These are phyloP conservation scores for Paramecium octaurelia DNA, from an alignment of 73 alveolate species.

Conservation along the genomic window DNA sequence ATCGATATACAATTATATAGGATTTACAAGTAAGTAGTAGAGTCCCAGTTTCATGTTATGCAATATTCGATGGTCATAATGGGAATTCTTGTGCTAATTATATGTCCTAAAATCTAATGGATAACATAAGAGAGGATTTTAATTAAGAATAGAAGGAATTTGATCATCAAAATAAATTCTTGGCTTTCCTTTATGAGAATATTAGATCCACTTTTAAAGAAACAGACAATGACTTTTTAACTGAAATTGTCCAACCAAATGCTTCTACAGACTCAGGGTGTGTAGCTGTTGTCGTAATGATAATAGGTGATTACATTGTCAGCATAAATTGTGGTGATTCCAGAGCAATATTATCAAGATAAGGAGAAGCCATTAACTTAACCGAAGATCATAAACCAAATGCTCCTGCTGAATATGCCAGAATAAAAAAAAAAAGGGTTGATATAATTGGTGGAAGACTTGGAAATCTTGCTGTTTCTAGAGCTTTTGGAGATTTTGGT, in stretches of 20 bases:
- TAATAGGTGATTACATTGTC: conserved; percentile 74
- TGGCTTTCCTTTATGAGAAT: not conserved
- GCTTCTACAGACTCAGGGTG: conserved; percentile 63
- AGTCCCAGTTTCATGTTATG: conserved; percentile 71
- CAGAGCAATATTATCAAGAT: conserved; percentile 78
- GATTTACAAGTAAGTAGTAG: conserved; percentile 53
- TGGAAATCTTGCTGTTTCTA: conserved; percentile 84
- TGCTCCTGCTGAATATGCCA: conserved; percentile 74
- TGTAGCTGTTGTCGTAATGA: conserved; percentile 69
- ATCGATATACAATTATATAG: conserved; percentile 32
- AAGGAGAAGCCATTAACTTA: conserved; percentile 67
- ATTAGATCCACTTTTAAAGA: conserved; percentile 15
- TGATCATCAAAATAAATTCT: not conserved
- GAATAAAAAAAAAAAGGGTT: conserved; percentile 90
- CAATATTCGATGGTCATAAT: conserved; percentile 85
- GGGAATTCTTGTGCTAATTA: conserved; percentile 74
- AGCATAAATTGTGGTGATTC: conserved; percentile 96
- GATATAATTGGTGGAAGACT: conserved; percentile 82
- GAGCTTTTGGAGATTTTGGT: conserved; percentile 95
- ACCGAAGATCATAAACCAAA: conserved; percentile 84
- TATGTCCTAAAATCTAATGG: conserved; percentile 63
- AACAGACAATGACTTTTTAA: conserved; percentile 19
- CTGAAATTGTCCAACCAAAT: conserved; percentile 25
- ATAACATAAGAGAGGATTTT: conserved; percentile 54
- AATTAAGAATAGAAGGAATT: conserved; percentile 14